Evolutionary conservation across 257 asterid genomes (phyloP).

Genomic region (Phtheirospermum japonicum): DNA sequence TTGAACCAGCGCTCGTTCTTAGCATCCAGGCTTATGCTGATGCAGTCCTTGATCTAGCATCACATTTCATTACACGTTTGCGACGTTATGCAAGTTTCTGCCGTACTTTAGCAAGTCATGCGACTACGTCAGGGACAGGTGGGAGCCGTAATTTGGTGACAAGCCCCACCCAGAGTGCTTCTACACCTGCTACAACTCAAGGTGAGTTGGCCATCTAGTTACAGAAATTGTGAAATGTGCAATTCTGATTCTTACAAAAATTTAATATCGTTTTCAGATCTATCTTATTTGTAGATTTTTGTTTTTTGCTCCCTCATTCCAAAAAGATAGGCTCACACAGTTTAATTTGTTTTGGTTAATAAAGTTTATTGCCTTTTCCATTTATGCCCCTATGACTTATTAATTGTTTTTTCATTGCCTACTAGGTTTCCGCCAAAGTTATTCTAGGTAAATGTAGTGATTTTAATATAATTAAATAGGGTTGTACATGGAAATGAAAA

Average conservation of each 20-base stretch:
- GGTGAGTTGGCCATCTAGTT: constrained; percentile 46
- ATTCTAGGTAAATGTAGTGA: no score
- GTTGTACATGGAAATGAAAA: no score
- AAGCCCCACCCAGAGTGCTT: constrained; percentile 77
- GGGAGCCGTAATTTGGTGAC: constrained; percentile 89
- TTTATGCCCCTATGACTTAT: no score
- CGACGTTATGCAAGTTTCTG: constrained; percentile 99
- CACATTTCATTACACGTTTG: constrained; percentile 94
- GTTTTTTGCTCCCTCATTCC: not conserved
- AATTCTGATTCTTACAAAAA: constrained; percentile 15
- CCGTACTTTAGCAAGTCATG: constrained; percentile 97
- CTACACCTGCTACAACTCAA: constrained; percentile 68
- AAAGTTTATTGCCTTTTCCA: no score
- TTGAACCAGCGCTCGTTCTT: constrained; percentile 81
- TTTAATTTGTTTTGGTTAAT: no score
- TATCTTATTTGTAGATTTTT: not conserved
- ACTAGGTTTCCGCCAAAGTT: no score
- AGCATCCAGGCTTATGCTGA: constrained; percentile 98
- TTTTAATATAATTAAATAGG: no score
- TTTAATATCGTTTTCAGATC: not conserved
- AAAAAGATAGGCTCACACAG: not conserved
- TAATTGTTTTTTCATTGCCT: no score
- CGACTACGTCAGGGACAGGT: constrained; percentile 91
- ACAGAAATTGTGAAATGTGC: constrained; percentile 18
- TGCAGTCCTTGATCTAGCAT: constrained; percentile 96